Conservation (phyloP, 257 asterid genomes). For the Ilex aquifolium region DNA sequence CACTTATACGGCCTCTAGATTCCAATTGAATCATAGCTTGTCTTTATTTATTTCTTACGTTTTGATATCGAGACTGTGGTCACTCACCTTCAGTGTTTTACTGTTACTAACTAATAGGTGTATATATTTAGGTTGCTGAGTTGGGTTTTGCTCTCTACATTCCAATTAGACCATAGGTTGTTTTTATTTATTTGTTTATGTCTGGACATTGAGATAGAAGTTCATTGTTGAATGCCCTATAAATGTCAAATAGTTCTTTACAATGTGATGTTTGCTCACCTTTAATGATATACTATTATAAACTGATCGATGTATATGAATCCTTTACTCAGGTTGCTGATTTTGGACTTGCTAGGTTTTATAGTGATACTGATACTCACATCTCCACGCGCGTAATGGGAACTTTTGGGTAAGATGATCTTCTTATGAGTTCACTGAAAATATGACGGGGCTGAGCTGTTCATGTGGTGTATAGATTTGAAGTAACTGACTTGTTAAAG, state of each 20-base stretch:
- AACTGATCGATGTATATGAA: slow-evolving; percentile 7
- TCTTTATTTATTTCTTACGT: no score
- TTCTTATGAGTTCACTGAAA: not conserved
- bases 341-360: slow-evolving; percentile 89
- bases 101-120: not conserved
- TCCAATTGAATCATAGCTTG: not conserved
- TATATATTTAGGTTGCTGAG: slow-evolving; percentile 71
- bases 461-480: no score
- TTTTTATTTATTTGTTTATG: no score
- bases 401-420: slow-evolving; percentile 69
- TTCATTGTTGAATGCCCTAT: no score
- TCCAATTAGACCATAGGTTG: no score
- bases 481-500: no score
- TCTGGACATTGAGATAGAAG: no score
- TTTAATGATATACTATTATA: no score
- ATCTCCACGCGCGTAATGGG: slow-evolving; percentile 97
- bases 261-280: not conserved
- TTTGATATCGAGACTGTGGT: not conserved
- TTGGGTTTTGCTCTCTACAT: slow-evolving; percentile 61
- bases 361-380: slow-evolving; percentile 77
- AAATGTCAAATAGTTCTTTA: no score
- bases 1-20: not conserved
- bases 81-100: not conserved
- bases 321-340: slow-evolving; percentile 70
- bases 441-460: no score